Percentiles rank a stretch among this genome's conserved stretches.
Evolutionary conservation across 148 eudicot species (phyloP).

Genomic region (Chenopodium berlandieri): DNA sequence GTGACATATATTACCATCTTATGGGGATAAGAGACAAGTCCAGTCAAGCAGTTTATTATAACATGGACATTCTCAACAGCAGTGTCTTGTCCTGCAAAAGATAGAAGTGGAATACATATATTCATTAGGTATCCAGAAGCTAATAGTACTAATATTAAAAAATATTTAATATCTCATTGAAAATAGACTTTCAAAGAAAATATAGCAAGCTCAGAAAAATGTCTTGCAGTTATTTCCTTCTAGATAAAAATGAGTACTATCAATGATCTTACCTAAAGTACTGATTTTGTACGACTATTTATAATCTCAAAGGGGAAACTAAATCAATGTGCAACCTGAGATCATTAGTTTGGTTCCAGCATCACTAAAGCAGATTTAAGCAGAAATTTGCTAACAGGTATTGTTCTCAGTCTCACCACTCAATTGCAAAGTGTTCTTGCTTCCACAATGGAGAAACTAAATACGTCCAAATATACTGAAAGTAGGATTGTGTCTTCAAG

Average conservation of each 20-base stretch:
- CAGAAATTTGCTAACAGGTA: background rate
- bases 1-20: constrained; percentile 59
- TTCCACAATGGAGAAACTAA: background rate
- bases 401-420: background rate
- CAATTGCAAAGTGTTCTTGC: background rate
- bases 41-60: constrained; percentile 50
- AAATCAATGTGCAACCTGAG: background rate
- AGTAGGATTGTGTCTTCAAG: background rate
- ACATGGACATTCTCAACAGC: constrained; percentile 57
- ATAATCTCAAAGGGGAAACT: background rate
- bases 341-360: background rate
- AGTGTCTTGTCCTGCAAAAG: constrained; percentile 65
- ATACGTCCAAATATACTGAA: background rate
- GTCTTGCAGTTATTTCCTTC: background rate
- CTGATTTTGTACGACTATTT: background rate
- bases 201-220: background rate
- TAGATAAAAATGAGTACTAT: background rate
- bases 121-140: background rate
- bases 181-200: background rate
- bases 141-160: background rate
- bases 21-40: constrained; percentile 65
- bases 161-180: background rate
- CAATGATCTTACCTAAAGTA: background rate
- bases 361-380: background rate
- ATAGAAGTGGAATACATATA: background rate